Evolutionary conservation across 805 yeast genomes (phyloP).

Genomic region (Tetrapisispora pingtungensis): DNA sequence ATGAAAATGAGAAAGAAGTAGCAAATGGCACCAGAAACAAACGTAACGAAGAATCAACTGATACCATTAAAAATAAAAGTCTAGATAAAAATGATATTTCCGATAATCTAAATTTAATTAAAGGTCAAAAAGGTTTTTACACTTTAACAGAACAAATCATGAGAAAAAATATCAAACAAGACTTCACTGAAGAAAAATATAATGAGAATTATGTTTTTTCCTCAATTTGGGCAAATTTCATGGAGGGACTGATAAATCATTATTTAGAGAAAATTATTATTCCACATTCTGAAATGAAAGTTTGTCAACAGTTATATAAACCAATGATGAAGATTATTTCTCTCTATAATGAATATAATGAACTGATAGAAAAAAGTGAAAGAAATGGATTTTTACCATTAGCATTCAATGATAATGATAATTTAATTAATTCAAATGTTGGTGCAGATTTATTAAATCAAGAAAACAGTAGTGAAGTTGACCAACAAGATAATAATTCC

Average conservation of each 20-base stretch:
- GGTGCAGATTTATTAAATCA: background rate
- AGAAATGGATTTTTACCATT: slow-evolving; percentile 25
- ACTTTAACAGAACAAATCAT: slow-evolving; percentile 27
- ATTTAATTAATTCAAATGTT: background rate
- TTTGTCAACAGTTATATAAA: slow-evolving; percentile 29
- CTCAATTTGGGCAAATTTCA: slow-evolving; percentile 31
- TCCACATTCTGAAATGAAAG: slow-evolving; percentile 30
- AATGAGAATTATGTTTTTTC: slow-evolving; percentile 30
- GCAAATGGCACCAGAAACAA: background rate
- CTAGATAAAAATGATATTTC: background rate
- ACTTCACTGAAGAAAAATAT: slow-evolving; percentile 23
- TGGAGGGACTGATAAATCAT: slow-evolving; percentile 31
- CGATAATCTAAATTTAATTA: too few species aligned
- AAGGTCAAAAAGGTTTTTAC: slow-evolving; percentile 3
- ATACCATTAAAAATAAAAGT: too few species aligned
- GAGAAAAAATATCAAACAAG: slow-evolving; percentile 27
- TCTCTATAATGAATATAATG: slow-evolving; percentile 28
- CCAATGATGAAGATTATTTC: slow-evolving; percentile 32
- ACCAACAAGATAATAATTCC: background rate
- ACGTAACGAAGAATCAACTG: background rate
- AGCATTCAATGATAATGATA: background rate
- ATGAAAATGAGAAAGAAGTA: background rate
- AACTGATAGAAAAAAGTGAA: slow-evolving; percentile 28
- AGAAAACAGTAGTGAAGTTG: background rate
- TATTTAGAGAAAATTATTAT: slow-evolving; percentile 28